A percentile compares a stretch with the other conserved stretches of the same genome.
Evolutionary conservation across 2,329 filamentous ascomycete genomes (phyloP).

Genomic region (Colletotrichum orchidophilum): DNA sequence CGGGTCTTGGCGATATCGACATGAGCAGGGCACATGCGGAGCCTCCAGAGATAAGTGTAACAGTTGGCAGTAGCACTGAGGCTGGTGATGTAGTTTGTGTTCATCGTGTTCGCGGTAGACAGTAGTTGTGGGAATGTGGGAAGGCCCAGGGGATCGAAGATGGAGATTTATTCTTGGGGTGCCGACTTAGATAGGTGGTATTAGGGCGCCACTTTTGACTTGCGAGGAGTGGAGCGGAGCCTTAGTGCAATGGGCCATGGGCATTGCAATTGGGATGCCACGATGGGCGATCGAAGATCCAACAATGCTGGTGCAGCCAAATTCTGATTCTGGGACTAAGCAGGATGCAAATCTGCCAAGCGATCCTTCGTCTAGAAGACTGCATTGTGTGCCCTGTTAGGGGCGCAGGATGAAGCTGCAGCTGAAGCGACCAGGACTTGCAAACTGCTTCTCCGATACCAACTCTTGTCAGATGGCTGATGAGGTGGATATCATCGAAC

Average conservation of each 20-base stretch:
- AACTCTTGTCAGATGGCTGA: background rate
- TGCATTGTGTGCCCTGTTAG: too few species aligned
- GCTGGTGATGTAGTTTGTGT: background rate
- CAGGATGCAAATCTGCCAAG: slow-evolving; percentile 19
- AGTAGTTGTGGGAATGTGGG: slow-evolving; percentile 8
- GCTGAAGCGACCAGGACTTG: background rate
- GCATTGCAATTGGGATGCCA: background rate
- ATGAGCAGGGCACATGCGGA: background rate
- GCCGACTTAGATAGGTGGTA: background rate
- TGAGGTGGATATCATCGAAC: background rate
- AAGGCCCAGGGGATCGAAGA: background rate
- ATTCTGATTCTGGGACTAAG: slow-evolving; percentile 20
- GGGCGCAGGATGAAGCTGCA: background rate
- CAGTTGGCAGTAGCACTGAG: background rate
- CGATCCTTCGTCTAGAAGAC: background rate
- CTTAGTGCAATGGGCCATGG: slow-evolving; percentile 21
- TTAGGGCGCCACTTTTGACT: slow-evolving; percentile 29
- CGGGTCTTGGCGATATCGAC: background rate
- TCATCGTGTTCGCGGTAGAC: slow-evolving; percentile 17
- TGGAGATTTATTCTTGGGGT: slow-evolving; percentile 11
- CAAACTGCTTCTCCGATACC: background rate
- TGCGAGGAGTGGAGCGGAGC: slow-evolving; percentile 17
- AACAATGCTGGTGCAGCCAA: slow-evolving; percentile 24
- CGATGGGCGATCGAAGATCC: slow-evolving; percentile 28
- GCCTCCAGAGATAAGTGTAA: background rate